phyloP scores from a whole-genome alignment of 164 flowering plant genomes.

The Liriodendron chinense region DNA sequence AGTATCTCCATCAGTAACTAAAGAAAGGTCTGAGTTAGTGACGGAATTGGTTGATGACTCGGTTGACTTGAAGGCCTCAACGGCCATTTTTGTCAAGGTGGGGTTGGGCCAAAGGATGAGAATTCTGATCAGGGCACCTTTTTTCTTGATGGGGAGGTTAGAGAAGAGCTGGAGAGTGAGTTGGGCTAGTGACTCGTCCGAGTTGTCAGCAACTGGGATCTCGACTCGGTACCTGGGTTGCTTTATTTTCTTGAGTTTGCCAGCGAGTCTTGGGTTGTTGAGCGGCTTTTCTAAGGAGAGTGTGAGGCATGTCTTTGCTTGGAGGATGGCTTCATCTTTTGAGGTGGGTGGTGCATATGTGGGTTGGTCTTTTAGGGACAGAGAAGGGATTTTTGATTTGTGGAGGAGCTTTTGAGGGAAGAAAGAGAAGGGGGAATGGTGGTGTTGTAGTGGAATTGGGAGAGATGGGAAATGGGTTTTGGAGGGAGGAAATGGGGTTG shows the following conservation, averaged over 20 bases:
- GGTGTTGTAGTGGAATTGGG: slow-evolving; percentile 8
- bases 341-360: slow-evolving; percentile 62
- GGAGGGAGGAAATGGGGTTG: slow-evolving; percentile 16
- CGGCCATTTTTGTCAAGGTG: slow-evolving; percentile 34
- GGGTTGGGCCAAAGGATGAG: slow-evolving; percentile 59
- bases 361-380: slow-evolving; percentile 16
- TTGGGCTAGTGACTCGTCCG: slow-evolving; percentile 47
- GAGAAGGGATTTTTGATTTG: slow-evolving; percentile 12
- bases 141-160: slow-evolving; percentile 51
- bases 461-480: slow-evolving; percentile 27
- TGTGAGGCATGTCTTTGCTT: slow-evolving; percentile 75
- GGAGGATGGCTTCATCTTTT: slow-evolving; percentile 79
- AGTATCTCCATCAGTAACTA: slow-evolving; percentile 21
- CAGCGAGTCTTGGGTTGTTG: slow-evolving; percentile 65
- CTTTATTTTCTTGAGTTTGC: slow-evolving; percentile 65
- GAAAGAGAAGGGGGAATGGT: slow-evolving; percentile 9
- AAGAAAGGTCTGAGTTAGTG: slow-evolving; percentile 36
- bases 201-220: slow-evolving; percentile 75
- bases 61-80: slow-evolving; percentile 17
- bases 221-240: slow-evolving; percentile 74
- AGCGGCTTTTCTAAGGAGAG: slow-evolving; percentile 64
- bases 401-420: slow-evolving; percentile 7
- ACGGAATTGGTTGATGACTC: slow-evolving; percentile 10
- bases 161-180: slow-evolving; percentile 58
- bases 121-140: slow-evolving; percentile 41